phyloP scores from a whole-genome alignment of 805 yeast species.

The Saturnispora hagleri region DNA sequence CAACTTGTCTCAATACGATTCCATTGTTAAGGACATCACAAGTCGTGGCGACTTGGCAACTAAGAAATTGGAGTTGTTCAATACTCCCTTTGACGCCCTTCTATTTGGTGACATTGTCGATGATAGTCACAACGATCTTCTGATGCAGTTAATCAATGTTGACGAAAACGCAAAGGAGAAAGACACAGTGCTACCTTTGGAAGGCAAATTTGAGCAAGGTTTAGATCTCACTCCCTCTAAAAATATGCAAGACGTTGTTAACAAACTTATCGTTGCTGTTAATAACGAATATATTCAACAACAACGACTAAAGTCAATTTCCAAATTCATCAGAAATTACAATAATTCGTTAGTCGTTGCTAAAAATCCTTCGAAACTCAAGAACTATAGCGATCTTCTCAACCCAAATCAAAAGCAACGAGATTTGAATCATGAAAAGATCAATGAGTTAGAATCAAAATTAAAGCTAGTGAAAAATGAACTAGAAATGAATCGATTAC shows the following conservation, averaged over 20 bases:
- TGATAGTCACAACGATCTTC: constrained; percentile 13
- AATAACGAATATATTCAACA: constrained; percentile 52
- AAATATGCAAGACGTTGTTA: constrained; percentile 46
- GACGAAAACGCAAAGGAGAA: constrained; percentile 21
- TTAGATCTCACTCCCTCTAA: constrained; percentile 51
- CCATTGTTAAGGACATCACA: constrained; percentile 17
- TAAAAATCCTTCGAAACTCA: background rate
- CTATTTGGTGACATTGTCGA: constrained; percentile 29
- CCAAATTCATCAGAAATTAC: constrained; percentile 45
- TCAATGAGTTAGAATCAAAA: background rate
- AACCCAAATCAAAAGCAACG: background rate
- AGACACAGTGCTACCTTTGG: constrained; percentile 5
- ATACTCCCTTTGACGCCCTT: constrained; percentile 28
- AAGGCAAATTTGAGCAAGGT: constrained; percentile 24
- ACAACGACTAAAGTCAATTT: constrained; percentile 44
- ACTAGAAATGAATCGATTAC: background rate
- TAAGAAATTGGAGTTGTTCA: constrained; percentile 25
- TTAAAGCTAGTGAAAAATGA: background rate
- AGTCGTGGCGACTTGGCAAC: constrained; percentile 22
- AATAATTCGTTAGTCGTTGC: constrained; percentile 18
- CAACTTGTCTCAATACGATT: constrained; percentile 29
- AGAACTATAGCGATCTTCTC: background rate
- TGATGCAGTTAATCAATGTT: constrained; percentile 15
- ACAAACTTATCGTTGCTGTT: constrained; percentile 44
- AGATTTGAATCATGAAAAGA: background rate